Evolutionary conservation across 257 asterid species (phyloP).

Genomic region (Sherardia arvensis): DNA sequence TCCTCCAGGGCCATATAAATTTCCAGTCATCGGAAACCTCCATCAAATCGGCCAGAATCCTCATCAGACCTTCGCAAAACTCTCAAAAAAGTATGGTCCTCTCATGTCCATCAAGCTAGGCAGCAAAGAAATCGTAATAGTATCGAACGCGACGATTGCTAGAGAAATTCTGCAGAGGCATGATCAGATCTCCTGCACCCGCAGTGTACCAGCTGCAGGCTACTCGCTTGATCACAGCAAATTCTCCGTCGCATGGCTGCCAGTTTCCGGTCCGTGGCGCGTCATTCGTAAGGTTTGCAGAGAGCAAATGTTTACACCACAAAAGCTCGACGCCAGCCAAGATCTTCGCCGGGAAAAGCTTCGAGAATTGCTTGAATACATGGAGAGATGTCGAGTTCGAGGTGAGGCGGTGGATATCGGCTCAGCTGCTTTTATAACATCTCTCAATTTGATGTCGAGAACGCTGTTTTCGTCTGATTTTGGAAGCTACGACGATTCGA

Average conservation of each 20-base stretch:
- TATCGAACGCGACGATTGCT: conserved; percentile 17
- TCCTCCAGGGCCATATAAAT: conserved; percentile 15
- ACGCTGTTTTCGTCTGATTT: conserved; percentile 18
- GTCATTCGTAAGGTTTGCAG: conserved; percentile 12
- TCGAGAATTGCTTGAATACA: background rate
- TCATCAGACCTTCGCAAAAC: conserved; percentile 13
- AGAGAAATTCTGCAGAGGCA: conserved; percentile 18
- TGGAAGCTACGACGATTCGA: background rate
- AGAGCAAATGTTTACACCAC: conserved; percentile 14
- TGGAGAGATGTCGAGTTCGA: conserved; percentile 2
- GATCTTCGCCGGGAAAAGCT: conserved; percentile 26
- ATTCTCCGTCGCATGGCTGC: conserved; percentile 13
- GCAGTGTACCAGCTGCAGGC: conserved; percentile 2
- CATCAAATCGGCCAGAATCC: conserved; percentile 14
- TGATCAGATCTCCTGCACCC: conserved; percentile 10
- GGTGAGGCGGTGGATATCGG: conserved; percentile 8
- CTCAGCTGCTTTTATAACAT: conserved; percentile 14
- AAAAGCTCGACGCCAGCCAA: conserved; percentile 12
- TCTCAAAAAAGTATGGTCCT: conserved; percentile 27
- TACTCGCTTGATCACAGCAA: background rate
- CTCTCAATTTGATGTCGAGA: conserved; percentile 16
- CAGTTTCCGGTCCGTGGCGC: conserved; percentile 12
- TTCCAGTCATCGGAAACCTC: conserved; percentile 17
- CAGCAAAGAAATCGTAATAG: conserved; percentile 9
- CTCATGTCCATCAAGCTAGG: conserved; percentile 29